Evolutionary conservation across 2,329 filamentous ascomycete genomes (phyloP).

Genomic region (Remersonia thermophila): DNA sequence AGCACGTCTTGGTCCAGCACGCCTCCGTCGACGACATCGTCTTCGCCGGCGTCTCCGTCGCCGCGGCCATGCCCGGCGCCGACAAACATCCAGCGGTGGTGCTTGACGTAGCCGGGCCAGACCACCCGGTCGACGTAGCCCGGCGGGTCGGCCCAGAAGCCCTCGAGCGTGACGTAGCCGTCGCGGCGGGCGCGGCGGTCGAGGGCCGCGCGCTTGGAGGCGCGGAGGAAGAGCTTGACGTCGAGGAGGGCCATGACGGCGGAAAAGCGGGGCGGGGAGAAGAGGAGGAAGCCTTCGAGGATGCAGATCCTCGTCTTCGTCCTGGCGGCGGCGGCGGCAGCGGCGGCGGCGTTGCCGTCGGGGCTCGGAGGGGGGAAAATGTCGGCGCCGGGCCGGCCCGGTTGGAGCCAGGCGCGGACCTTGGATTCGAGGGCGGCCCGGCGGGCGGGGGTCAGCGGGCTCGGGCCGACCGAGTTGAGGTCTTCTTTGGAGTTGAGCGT

Average conservation of each 20-base stretch:
- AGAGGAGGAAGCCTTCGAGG: conserved; percentile 83
- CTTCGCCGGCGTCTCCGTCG: no score
- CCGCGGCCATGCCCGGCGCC: not conserved
- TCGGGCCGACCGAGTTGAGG: conserved; percentile 46
- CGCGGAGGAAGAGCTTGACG: conserved; percentile 65
- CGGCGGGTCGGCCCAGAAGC: conserved; percentile 90
- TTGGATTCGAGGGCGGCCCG: conserved; percentile 31
- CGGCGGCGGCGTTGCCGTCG: not conserved
- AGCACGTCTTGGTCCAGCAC: conserved; percentile 33
- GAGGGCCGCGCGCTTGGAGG: conserved; percentile 52
- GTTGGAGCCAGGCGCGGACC: conserved; percentile 33
- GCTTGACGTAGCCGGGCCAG: conserved; percentile 83
- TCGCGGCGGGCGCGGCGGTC: conserved; percentile 53
- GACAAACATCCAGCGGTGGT: conserved; percentile 69
- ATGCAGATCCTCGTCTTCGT: conserved; percentile 43
- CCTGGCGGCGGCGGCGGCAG: no score
- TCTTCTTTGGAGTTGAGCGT: conserved; percentile 47
- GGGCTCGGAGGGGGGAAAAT: conserved; percentile 16
- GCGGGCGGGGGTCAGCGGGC: conserved; percentile 36
- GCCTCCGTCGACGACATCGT: conserved; percentile 19
- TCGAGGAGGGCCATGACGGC: conserved; percentile 53
- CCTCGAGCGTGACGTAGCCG: conserved; percentile 72
- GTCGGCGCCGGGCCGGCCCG: conserved; percentile 31
- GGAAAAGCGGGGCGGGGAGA: conserved; percentile 35
- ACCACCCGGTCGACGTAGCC: conserved; percentile 91